phyloP scores from a whole-genome alignment of 331 rosid species.

The Malus hybrid region DNA sequence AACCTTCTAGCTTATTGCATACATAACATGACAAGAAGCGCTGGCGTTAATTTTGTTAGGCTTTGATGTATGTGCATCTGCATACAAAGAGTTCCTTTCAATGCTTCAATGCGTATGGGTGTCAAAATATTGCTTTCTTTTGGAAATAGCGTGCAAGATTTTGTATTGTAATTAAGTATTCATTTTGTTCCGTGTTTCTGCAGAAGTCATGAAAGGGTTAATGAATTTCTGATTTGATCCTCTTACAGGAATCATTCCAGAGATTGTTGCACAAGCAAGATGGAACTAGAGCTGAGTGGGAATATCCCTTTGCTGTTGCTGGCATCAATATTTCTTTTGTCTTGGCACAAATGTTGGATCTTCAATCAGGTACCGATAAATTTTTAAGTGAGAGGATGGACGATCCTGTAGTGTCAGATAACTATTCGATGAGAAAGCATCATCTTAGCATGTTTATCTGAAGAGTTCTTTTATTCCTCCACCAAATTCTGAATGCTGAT shows the following conservation, averaged over 20 bases:
- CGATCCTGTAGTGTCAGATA: not conserved
- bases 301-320: conserved; percentile 94
- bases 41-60: not conserved
- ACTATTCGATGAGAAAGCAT: not conserved
- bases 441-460: not conserved
- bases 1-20: not conserved
- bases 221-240: not conserved
- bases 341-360: conserved; percentile 79
- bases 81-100: too few relatives aligned
- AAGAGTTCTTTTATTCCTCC: not conserved
- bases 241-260: conserved; percentile 69
- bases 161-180: not conserved
- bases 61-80: not conserved
- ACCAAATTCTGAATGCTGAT: not conserved
- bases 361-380: conserved; percentile 59
- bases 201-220: not conserved
- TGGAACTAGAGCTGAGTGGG: conserved; percentile 93
- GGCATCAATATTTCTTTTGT: conserved; percentile 90
- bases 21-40: too few relatives aligned
- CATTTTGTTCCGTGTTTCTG: not conserved
- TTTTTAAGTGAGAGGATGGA: not conserved
- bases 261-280: conserved; percentile 73
- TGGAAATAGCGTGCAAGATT: not conserved
- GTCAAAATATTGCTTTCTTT: not conserved
- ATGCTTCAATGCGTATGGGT: not conserved